Conservation (phyloP, 805 yeast species). For the Ogataea nitratoaversa region DNA sequence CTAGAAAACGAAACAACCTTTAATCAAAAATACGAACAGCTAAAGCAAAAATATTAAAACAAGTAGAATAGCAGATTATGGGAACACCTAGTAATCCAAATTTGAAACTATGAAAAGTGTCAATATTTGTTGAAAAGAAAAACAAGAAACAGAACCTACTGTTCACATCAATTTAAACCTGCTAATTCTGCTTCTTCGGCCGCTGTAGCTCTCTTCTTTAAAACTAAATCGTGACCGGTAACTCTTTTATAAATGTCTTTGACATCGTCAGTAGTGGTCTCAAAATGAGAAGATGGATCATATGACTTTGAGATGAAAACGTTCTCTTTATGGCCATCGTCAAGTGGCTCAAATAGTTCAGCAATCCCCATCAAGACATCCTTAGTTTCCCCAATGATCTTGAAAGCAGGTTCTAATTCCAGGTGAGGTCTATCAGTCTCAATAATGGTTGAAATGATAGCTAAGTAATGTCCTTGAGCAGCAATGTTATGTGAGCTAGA, state of each 20-base stretch:
- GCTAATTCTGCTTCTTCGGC: conserved; percentile 56
- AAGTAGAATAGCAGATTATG: too few relatives aligned
- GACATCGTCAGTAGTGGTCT: conserved; percentile 93
- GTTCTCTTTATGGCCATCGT: conserved; percentile 76
- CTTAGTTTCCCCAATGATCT: conserved; percentile 70
- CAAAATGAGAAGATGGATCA: conserved; percentile 94
- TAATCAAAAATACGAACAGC: too few relatives aligned
- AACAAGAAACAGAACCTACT: too few relatives aligned
- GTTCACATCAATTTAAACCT: conserved; percentile 31
- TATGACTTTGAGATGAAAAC: conserved; percentile 84
- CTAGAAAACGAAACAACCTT: too few relatives aligned
- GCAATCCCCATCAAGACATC: conserved; percentile 94
- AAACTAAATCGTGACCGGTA: conserved; percentile 85
- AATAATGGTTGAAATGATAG: conserved; percentile 89
- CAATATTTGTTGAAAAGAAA: too few relatives aligned
- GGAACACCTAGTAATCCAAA: too few relatives aligned
- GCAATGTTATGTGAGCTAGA: conserved; percentile 88
- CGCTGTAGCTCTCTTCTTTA: conserved; percentile 67
- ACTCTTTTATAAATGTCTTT: conserved; percentile 90
- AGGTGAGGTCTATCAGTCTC: conserved; percentile 91
- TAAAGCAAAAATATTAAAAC: too few relatives aligned
- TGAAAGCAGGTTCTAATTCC: conserved; percentile 92
- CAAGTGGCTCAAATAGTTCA: conserved; percentile 81
- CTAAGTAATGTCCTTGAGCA: conserved; percentile 83
- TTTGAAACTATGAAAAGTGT: too few relatives aligned